Base-by-base conservation (phyloP, 306 rosid species). In the Canavalia gladiata region DNA sequence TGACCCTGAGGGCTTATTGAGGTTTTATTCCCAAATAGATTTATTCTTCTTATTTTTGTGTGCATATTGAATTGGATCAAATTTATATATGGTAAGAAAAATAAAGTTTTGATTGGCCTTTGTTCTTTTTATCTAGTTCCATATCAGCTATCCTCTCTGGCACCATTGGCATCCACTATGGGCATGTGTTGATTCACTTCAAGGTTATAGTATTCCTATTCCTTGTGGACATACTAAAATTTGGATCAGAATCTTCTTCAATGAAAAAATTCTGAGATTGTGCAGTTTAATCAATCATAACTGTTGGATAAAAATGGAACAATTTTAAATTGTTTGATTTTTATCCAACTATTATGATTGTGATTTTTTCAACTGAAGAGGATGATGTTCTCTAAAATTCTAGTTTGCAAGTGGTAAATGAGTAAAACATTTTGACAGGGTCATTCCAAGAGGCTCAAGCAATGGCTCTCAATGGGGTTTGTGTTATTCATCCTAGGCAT, bases 1-100 rank as follows among this genome's bases (percentile, higher is more conserved):
- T 70, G 97, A 92, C 75, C 97, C 97, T 0, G 94, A 92, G 76
- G 94, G 94, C 72, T 80, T 92, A 69, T 67, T 90, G 70, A 90
- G 97, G 92, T 89, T 7, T 39, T 28, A 28, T 25, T 66, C 5
- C 5, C 0, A 63, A 62, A 63, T 63, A 37, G 29, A 35, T 18
- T 18, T 18, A 18, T 18, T 18, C 25, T 18, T 18, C 25, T 18
- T 18, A 18, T 18, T 18, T 18, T 18, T 18, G 25, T 18, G 25
- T 18, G 25, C 25, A 18, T 18, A 18, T 18, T 18, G 25, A 18
- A 18, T 18, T 18, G 25, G 25, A 18, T 18, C 25, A 18, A 18
- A 18, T 18, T 18, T 18, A 18, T 18, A 18, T 18, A 18, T 18
- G 25, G 25, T 18, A 18, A 18, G 25, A 18, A 18, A 18, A 18